Percentiles rank a stretch among this genome's conserved stretches.
These are phyloP conservation scores for Yarrowia porcina DNA, from an alignment of 805 yeast genomes.

Conservation along the genomic window DNA sequence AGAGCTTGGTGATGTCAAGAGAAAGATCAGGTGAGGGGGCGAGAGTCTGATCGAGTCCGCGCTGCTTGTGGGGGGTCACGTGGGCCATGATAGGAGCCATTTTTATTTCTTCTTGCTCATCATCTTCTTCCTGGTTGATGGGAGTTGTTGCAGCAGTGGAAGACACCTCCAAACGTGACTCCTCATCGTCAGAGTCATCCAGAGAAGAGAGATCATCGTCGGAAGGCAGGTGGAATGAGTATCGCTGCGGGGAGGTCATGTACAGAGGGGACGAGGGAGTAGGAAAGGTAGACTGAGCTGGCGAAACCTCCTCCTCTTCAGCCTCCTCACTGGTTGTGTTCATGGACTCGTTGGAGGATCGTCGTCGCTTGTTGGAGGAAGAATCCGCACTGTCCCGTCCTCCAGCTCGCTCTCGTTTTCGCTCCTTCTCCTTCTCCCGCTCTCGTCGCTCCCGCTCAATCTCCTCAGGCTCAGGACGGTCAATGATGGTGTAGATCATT, in stretches of 20 bases:
- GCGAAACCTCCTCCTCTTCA: constrained; percentile 4
- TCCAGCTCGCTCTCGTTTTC: constrained; percentile 13
- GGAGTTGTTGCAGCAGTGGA: constrained; percentile 20
- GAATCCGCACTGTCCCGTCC: background rate
- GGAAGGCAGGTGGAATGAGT: constrained; percentile 12
- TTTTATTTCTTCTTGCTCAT: background rate
- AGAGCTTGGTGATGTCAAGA: constrained; percentile 16
- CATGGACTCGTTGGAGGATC: background rate
- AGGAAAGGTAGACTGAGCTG: constrained; percentile 1
- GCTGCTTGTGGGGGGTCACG: background rate
- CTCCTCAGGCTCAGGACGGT: constrained; percentile 6
- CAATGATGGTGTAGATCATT: constrained; percentile 24
- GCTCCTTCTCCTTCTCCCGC: constrained; percentile 25
- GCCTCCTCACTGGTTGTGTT: constrained; percentile 1
- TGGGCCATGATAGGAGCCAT: background rate
- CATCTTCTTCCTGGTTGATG: constrained; percentile 8
- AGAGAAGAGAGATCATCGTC: constrained; percentile 18
- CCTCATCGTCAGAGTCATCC: constrained; percentile 17
- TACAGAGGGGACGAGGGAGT: constrained; percentile 7
- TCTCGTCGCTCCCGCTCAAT: constrained; percentile 14
- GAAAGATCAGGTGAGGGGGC: constrained; percentile 1
- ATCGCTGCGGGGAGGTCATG: constrained; percentile 15
- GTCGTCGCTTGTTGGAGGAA: background rate
- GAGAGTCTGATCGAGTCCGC: constrained; percentile 14
- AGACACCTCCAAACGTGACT: constrained; percentile 12